phyloP scores from a whole-genome alignment of 148 eudicot genomes.

The Arbutus unedo region DNA sequence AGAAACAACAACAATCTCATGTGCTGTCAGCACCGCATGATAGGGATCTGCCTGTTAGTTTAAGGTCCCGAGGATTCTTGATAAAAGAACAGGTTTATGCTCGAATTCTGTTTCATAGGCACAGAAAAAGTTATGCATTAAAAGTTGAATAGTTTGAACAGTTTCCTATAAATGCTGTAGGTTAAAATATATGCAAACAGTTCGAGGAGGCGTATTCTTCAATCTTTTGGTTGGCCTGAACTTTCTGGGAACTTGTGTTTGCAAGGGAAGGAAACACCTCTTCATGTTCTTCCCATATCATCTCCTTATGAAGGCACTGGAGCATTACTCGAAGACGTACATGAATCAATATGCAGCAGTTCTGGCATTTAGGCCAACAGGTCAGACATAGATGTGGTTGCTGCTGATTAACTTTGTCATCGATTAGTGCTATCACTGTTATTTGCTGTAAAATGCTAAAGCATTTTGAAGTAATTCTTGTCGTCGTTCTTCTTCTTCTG shows the following conservation, averaged over 20 bases:
- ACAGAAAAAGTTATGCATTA: not conserved
- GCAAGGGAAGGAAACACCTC: constrained; percentile 56
- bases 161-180: constrained; percentile 21
- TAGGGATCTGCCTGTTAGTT: not conserved
- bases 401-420: not conserved
- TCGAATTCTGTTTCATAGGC: not conserved
- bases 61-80: not conserved
- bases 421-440: not conserved
- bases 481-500: not conserved
- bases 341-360: constrained; percentile 37
- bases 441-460: not conserved
- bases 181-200: constrained; percentile 53
- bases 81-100: not conserved
- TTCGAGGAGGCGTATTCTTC: constrained; percentile 53
- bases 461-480: not conserved
- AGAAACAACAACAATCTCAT: not conserved
- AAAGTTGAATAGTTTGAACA: not conserved
- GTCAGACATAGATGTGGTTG: constrained; percentile 23
- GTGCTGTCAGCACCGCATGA: not conserved
- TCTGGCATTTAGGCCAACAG: constrained; percentile 68
- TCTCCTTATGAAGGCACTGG: constrained; percentile 40
- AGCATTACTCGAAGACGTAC: constrained; percentile 42
- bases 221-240: constrained; percentile 58
- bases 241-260: constrained; percentile 48
- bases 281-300: constrained; percentile 62